Evolutionary conservation across 768 basidiomycete species (phyloP), one percentile per base, ranked within the genome.

Genomic region (Tulasnella calospora): DNA sequence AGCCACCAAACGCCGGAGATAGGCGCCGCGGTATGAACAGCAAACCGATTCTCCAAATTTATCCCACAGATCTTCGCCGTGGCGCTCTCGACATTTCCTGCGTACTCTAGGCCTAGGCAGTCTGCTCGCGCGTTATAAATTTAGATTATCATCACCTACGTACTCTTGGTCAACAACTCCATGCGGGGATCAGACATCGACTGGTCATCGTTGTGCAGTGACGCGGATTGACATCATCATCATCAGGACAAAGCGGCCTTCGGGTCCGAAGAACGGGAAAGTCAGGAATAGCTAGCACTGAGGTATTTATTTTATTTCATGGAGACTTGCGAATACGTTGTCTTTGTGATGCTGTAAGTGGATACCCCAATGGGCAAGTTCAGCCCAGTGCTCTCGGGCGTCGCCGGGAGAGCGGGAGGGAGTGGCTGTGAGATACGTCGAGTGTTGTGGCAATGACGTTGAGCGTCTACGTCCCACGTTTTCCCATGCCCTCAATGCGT

Each of bases 201-300:
- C 12, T 15, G 61, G 33, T 1, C 2, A 30, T 10, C n/a, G 61
- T 13, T 12, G 61, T 33, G 12, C 9, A 33, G 61, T 67, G 61
- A 67, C 61, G 61, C 61, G 30, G 33, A 67, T 67, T 67, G 61
- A 67, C 61, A 67, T 67, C 61, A 57, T 57, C 61, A 67, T 67
- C 61, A 44, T 44, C 41, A 44, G 41, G 2, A 8, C 27, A 33
- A 30, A 33, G 33, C 30, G 61, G 61, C 30, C 61, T 67, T 67
- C 61, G 61, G 61, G 61, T 9, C 61, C 61, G 61, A 67, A 30
- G 61, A 67, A 33, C 61, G 27, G 61, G 27, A 33, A 30, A 12
- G n/a, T 67, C 61, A 67, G 61, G 61, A 51, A 67, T 6, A 67
- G 61, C 12, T 67, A 67, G 61, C 33, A 15, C 12, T 8, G 2